Evolutionary conservation across 306 rosid genomes (phyloP).

Genomic region (Heteromeles arbutifolia): DNA sequence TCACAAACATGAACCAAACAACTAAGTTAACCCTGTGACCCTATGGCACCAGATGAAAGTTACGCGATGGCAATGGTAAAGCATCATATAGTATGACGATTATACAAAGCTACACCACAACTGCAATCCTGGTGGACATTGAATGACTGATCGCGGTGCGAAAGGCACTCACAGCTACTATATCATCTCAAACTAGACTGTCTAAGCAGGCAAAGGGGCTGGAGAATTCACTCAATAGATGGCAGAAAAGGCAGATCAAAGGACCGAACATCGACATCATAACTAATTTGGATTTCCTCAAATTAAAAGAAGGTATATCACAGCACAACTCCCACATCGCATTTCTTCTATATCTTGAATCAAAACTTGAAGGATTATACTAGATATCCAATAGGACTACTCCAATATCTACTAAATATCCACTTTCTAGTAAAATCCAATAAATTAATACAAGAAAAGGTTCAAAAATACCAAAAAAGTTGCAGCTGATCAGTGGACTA

Average conservation of each 20-base stretch:
- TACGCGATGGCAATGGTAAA: neutral
- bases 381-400: neutral
- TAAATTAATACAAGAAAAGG: neutral
- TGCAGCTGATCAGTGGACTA: neutral
- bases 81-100: neutral
- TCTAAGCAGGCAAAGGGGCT: neutral
- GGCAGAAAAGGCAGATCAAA: constrained; percentile 7
- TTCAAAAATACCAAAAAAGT: neutral
- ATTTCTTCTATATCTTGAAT: constrained; percentile 1
- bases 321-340: neutral
- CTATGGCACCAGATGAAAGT: no score
- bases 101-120: neutral
- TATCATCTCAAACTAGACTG: neutral
- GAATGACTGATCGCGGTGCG: neutral
- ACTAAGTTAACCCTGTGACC: no score
- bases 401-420: constrained; percentile 2
- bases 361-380: no score
- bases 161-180: neutral
- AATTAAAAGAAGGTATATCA: neutral
- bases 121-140: constrained; percentile 7
- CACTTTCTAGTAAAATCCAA: neutral
- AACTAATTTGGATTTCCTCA: neutral
- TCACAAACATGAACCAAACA: no score
- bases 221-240: constrained; percentile 1
- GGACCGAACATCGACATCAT: neutral